Conservation (phyloP, 228 moss, liverwort and hornwort species). For the Sphagnum magellanicum region DNA sequence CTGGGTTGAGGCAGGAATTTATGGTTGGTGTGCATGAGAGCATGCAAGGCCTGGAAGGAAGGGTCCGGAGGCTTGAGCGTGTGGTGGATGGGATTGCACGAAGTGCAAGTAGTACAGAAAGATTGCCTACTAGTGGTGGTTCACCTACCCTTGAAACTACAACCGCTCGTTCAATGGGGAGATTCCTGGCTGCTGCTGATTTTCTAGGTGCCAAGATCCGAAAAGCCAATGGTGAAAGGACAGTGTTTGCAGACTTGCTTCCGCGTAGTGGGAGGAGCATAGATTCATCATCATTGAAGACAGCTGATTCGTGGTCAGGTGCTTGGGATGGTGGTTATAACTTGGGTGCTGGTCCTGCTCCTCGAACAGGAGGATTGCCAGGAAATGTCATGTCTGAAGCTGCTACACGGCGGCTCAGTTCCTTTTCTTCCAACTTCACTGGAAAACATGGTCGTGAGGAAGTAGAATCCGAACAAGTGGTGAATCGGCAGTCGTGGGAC, state of each 20-base stretch:
- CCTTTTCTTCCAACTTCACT: constrained; percentile 12
- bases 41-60: constrained; percentile 61
- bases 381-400: constrained; percentile 7
- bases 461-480: constrained; percentile 42
- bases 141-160: constrained; percentile 31
- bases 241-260: constrained; percentile 30
- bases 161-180: constrained; percentile 36
- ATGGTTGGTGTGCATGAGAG: constrained; percentile 67
- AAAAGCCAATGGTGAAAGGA: constrained; percentile 36
- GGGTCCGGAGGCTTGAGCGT: constrained; percentile 64
- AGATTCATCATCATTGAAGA: constrained; percentile 67
- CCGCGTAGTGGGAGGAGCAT: constrained; percentile 34
- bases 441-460: constrained; percentile 18
- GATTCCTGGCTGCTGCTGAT: constrained; percentile 44
- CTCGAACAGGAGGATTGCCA: constrained; percentile 23
- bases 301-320: constrained; percentile 37
- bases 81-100: constrained; percentile 18
- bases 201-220: constrained; percentile 40
- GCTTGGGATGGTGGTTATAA: constrained; percentile 34
- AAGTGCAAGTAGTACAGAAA: constrained; percentile 23
- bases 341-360: constrained; percentile 16
- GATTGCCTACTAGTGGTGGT: constrained; percentile 27
- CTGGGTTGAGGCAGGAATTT: constrained; percentile 47
- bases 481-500: constrained; percentile 46
- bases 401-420: constrained; percentile 10